Evolutionary conservation across 768 basidiomycete species (phyloP).

Genomic region (Vararia minispora): DNA sequence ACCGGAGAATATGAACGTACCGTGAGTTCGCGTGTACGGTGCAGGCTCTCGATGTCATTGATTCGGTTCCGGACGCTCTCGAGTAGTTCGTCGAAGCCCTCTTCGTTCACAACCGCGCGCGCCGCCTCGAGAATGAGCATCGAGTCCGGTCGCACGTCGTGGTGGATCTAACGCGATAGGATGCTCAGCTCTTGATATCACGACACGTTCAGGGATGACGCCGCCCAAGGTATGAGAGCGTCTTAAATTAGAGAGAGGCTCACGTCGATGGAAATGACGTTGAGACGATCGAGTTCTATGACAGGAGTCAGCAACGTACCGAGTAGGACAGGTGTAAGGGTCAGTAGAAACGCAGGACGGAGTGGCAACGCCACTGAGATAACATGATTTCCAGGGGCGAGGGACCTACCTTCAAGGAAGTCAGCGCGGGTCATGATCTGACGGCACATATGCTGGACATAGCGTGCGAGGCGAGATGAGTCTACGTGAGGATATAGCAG

Average conservation of each 20-base stretch:
- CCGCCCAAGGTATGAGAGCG: background rate
- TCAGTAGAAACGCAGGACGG: no score
- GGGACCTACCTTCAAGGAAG: conserved; percentile 57
- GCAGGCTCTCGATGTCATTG: conserved; percentile 80
- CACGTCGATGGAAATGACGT: conserved; percentile 74
- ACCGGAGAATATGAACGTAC: no score
- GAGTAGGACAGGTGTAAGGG: no score
- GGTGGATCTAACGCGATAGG: conserved; percentile 57
- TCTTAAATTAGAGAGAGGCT: conserved; percentile 15
- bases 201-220: background rate
- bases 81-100: conserved; percentile 71
- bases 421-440: conserved; percentile 81
- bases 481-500: background rate
- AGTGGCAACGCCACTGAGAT: background rate
- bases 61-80: conserved; percentile 65
- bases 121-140: conserved; percentile 67
- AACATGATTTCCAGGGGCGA: background rate
- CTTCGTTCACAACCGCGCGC: conserved; percentile 54
- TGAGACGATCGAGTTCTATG: conserved; percentile 52
- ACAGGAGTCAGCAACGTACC: conserved; percentile 2
- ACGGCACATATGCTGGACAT: conserved; percentile 47
- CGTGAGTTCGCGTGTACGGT: conserved; percentile 67
- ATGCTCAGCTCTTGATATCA: no score
- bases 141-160: conserved; percentile 74
- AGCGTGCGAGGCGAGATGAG: conserved; percentile 1